Percentiles rank a stretch among this genome's conserved stretches.
Conservation (phyloP, 192 early-diverging fungal genomes). For the Geranomyces variabilis region DNA sequence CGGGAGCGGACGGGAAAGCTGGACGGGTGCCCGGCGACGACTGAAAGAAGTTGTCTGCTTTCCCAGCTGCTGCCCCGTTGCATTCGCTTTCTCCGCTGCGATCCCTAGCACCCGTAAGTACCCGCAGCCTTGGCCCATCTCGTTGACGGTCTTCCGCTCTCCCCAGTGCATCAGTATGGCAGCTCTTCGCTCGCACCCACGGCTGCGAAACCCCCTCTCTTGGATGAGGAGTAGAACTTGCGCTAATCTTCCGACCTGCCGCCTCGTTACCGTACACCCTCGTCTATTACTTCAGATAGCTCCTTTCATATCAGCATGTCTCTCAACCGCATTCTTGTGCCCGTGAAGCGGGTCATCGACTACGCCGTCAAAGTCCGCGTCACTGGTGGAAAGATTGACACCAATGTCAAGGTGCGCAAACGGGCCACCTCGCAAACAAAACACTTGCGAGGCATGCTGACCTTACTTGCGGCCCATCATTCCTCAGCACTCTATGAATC, state of each 20-base stretch:
- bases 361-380: slow-evolving; percentile 99
- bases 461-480: background rate
- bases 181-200: too few relatives aligned
- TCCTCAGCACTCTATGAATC: slow-evolving; percentile 92
- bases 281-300: background rate
- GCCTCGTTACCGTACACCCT: background rate
- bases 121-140: too few relatives aligned
- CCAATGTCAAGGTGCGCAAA: slow-evolving; percentile 74
- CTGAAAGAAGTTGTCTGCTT: too few relatives aligned
- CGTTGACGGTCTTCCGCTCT: too few relatives aligned
- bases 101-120: too few relatives aligned
- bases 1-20: too few relatives aligned
- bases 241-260: slow-evolving; percentile 3
- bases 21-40: too few relatives aligned
- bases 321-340: slow-evolving; percentile 69
- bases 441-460: background rate
- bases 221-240: too few relatives aligned
- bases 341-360: slow-evolving; percentile 96
- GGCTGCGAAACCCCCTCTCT: too few relatives aligned
- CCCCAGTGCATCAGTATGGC: too few relatives aligned
- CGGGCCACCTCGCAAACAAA: background rate
- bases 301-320: slow-evolving; percentile 10
- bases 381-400: slow-evolving; percentile 88
- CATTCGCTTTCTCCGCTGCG: too few relatives aligned
- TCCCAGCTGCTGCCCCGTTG: too few relatives aligned